Conservation (phyloP, 2,329 filamentous ascomycete species). For the Ceratocystis smalleyi region DNA sequence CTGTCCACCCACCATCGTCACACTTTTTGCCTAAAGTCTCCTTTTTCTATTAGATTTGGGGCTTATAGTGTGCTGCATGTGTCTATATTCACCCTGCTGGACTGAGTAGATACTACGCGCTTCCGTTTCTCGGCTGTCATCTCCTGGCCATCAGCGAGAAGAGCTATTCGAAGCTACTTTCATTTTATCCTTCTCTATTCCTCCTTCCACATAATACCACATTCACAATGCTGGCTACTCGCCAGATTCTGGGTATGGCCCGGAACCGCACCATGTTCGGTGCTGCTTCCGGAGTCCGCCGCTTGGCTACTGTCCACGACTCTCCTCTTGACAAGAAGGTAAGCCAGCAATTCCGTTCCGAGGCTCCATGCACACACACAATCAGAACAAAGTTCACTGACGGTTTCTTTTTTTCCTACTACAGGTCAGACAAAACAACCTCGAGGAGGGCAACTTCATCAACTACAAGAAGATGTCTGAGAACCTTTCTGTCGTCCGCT, state of each 20-base stretch:
- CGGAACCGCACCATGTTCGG: conserved; percentile 41
- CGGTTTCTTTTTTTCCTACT: background rate
- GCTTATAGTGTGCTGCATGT: conserved; percentile 13
- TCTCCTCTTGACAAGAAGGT: conserved; percentile 82
- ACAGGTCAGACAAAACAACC: conserved; percentile 84
- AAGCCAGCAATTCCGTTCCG: conserved; percentile 20
- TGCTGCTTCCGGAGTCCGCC: conserved; percentile 46
- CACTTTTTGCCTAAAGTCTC: conserved; percentile 8
- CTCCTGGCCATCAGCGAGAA: conserved; percentile 9
- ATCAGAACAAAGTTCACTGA: background rate
- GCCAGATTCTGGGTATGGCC: conserved; percentile 54
- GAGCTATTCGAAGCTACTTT: conserved; percentile 1
- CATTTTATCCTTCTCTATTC: background rate
- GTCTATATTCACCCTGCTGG: conserved; percentile 13
- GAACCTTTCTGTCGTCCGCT: conserved; percentile 81
- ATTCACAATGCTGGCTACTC: conserved; percentile 47
- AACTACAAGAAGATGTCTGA: conserved; percentile 99
- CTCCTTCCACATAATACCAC: conserved; percentile 3
- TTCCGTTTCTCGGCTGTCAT: conserved; percentile 8
- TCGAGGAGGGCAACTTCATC: conserved; percentile 92
- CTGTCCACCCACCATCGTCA: background rate
- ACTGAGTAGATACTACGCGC: conserved; percentile 10
- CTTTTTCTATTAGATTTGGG: conserved; percentile 3
- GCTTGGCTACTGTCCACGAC: conserved; percentile 76
- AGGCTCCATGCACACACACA: background rate